Evolutionary conservation across 2,329 filamentous ascomycete species (phyloP).

Genomic region (Zasmidium cellare): DNA sequence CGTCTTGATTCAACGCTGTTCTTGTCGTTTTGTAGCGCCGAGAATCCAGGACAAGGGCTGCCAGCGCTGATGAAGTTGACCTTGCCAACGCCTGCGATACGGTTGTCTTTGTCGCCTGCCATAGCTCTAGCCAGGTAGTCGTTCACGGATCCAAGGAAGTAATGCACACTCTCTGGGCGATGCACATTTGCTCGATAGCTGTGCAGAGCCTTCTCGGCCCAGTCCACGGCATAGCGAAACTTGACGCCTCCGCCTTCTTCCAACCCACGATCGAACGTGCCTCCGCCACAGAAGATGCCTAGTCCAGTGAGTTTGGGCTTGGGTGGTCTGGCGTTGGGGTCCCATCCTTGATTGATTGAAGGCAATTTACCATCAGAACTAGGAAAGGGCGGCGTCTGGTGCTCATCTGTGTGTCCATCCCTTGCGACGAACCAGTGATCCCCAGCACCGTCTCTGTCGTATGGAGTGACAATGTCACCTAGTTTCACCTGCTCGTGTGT

Average conservation of each 20-base stretch:
- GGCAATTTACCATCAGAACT: neutral
- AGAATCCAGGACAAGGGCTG: conserved; percentile 78
- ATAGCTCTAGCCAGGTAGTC: conserved; percentile 62
- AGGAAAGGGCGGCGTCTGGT: no score
- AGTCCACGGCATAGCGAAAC: conserved; percentile 70
- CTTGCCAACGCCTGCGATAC: conserved; percentile 60
- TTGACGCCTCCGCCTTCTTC: conserved; percentile 68
- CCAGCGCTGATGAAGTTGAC: conserved; percentile 72
- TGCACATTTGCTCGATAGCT: conserved; percentile 70
- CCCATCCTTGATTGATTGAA: conserved; percentile 42
- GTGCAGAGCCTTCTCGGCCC: conserved; percentile 63
- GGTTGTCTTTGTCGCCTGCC: conserved; percentile 41
- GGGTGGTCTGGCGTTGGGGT: neutral
- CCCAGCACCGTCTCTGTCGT: conserved; percentile 64
- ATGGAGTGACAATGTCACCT: conserved; percentile 60
- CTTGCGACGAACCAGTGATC: conserved; percentile 61
- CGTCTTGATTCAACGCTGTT: conserved; percentile 57
- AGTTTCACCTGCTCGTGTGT: conserved; percentile 14
- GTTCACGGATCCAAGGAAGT: conserved; percentile 73
- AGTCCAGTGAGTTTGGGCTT: conserved; percentile 48
- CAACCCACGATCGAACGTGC: conserved; percentile 73
- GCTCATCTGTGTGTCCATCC: no score
- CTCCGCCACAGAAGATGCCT: conserved; percentile 76
- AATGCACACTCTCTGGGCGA: conserved; percentile 43
- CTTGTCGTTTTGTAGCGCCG: conserved; percentile 60